Percentiles rank a stretch among this genome's conserved stretches.
Conservation (phyloP, 2,329 filamentous ascomycete species). For the Xylaria arbuscula region DNA sequence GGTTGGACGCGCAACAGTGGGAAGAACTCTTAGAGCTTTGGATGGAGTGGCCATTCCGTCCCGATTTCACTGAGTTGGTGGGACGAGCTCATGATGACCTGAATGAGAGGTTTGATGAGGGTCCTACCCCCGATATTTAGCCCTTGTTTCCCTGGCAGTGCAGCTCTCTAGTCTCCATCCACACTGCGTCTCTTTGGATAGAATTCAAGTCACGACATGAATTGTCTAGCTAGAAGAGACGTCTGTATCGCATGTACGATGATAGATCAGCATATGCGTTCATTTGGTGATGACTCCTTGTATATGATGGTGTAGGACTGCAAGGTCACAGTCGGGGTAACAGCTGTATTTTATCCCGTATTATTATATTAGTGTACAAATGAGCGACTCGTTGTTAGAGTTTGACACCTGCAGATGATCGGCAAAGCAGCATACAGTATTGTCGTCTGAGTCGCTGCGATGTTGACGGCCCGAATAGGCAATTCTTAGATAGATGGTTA, state of each 20-base stretch:
- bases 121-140: neutral
- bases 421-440: neutral
- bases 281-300: neutral
- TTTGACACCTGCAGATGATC: conserved; percentile 1
- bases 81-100: conserved; percentile 49
- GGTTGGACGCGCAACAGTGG: conserved; percentile 66
- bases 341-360: conserved; percentile 1
- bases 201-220: neutral
- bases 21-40: conserved; percentile 69
- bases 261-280: neutral
- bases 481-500: neutral
- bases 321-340: neutral
- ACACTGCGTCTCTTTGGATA: neutral
- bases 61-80: conserved; percentile 61
- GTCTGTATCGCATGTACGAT: neutral
- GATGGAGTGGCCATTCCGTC: conserved; percentile 73
- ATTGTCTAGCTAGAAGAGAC: neutral
- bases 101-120: conserved; percentile 34
- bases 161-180: no score
- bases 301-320: neutral
- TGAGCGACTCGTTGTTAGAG: neutral
- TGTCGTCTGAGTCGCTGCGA: neutral
- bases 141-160: neutral
- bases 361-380: conserved; percentile 1
- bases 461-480: neutral